Evolutionary conservation across 2,329 filamentous ascomycete genomes (phyloP).

Genomic region (Herpomyces periplanetae): DNA sequence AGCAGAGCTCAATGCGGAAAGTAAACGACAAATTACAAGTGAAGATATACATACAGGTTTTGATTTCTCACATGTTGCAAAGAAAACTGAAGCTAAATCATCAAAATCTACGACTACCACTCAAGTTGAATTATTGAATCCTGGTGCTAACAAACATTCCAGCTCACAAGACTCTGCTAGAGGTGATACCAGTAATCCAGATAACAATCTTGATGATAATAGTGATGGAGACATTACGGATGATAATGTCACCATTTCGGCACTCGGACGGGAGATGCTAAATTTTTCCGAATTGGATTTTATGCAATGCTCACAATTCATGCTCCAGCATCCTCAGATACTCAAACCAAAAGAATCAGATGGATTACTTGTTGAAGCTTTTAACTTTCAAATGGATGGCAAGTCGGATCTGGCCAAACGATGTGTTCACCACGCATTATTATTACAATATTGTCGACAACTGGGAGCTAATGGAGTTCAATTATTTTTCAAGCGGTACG

Average conservation of each 20-base stretch:
- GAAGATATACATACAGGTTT: slow-evolving; percentile 63
- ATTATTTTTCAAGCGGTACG: slow-evolving; percentile 59
- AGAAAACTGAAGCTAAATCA: slow-evolving; percentile 13
- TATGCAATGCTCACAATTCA: slow-evolving; percentile 33
- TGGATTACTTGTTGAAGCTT: slow-evolving; percentile 56
- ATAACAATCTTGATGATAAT: no score
- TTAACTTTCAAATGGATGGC: slow-evolving; percentile 42
- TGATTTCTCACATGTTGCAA: slow-evolving; percentile 42
- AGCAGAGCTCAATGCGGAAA: slow-evolving; percentile 42
- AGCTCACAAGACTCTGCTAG: no score
- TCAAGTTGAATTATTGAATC: no score
- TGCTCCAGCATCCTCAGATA: slow-evolving; percentile 35
- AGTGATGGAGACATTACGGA: no score
- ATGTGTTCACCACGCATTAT: slow-evolving; percentile 64
- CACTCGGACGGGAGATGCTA: no score
- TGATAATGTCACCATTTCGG: no score
- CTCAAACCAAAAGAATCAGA: slow-evolving; percentile 58
- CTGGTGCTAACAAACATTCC: no score
- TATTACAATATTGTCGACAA: slow-evolving; percentile 75
- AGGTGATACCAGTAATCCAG: no score
- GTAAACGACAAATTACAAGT: slow-evolving; percentile 65
- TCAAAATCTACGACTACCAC: slow-evolving; percentile 32
- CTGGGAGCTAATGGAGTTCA: slow-evolving; percentile 55
- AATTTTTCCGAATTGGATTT: no score
- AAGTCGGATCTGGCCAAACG: slow-evolving; percentile 37